Percentiles rank a stretch among this genome's conserved stretches.
These are phyloP conservation scores for Mycena olivaceomarginata DNA, from an alignment of 768 basidiomycete species.

Conservation along the genomic window DNA sequence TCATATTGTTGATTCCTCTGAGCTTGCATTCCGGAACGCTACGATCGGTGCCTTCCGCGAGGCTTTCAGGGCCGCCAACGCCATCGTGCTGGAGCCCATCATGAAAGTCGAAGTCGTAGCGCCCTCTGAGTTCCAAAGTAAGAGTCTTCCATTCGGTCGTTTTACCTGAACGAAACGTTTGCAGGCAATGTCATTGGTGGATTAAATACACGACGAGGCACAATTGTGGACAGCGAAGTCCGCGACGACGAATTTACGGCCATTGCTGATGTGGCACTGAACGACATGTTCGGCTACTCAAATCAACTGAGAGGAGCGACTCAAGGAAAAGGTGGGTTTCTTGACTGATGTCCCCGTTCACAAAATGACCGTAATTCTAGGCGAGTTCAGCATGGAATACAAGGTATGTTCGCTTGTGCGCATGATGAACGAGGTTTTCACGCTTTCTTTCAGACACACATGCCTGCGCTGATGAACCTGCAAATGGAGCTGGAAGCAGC, in stretches of 20 bases:
- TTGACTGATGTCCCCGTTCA: not conserved
- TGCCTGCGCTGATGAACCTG: conserved; percentile 88
- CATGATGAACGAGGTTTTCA: conserved; percentile 2
- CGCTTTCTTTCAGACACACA: conserved; percentile 73
- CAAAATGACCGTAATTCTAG: conserved; percentile 48
- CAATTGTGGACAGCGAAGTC: conserved; percentile 96
- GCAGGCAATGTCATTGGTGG: conserved; percentile 93
- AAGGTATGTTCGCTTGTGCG: conserved; percentile 69
- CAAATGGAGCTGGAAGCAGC: conserved; percentile 94
- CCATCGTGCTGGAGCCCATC: conserved; percentile 96
- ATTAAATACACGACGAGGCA: conserved; percentile 93
- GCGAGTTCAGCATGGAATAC: conserved; percentile 89
- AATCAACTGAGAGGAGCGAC: conserved; percentile 94
- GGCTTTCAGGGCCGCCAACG: conserved; percentile 83
- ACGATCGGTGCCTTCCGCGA: conserved; percentile 96
- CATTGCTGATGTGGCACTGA: conserved; percentile 93
- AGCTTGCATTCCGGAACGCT: conserved; percentile 94
- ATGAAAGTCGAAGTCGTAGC: conserved; percentile 99
- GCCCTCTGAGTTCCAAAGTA: conserved; percentile 96
- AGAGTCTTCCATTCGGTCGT: conserved; percentile 44
- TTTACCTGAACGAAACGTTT: conserved; percentile 24
- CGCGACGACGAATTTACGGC: conserved; percentile 98
- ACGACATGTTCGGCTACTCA: conserved; percentile 99
- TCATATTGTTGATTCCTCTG: conserved; percentile 97
- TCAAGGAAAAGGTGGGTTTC: conserved; percentile 89